Evolutionary conservation across 2,329 filamentous ascomycete species (phyloP), one percentile per base, ranked within the genome.

Genomic region (Penicillium sp.): DNA sequence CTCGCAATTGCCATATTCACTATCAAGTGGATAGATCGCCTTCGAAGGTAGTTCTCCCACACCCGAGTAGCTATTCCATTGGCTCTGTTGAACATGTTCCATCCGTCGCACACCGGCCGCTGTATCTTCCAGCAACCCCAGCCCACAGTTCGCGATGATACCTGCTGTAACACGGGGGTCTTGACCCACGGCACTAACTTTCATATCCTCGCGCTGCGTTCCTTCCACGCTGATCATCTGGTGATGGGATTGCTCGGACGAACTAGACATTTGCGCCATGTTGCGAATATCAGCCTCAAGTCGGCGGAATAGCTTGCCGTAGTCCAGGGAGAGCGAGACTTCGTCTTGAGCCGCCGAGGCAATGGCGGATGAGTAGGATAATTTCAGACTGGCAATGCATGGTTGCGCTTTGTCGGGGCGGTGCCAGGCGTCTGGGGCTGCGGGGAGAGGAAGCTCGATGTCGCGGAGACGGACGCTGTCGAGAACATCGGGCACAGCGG

Each of bases 341-440:
- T 78, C 70, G 51, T 79, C 77, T 29, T 69, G 66, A 26, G 67
- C 65, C 2, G 74, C 74, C 7, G 76, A 73, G 2, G 69, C 66
- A 31, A 76, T 68, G 34, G 67, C 69, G 18, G 68, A 72, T 5
- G 72, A 72, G 52, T 76, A 74, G 15, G 73, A 72, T 41, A 79
- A 62, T 38, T 73, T 73, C 12, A 79, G 60, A 16, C 71, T 75
- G 48, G 74, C 68, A 10, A 68, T 70, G 53, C 74, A 72, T 39
- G 77, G 77, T 56, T 79, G 77, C 0, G 72, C 60, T 58, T 78
- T 79, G 42, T 63, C 69, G 15, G 61, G 57, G 15, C 76, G 74
- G 49, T 74, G 71, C 77, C 77, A 79, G 53, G 75, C 69, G 59
- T 79, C 76, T 39, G 71, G 71, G 16, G 70, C 74, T 28, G 72